Conservation (phyloP, 352 stramenopile species). For the Phytophthora pinifolia region DNA sequence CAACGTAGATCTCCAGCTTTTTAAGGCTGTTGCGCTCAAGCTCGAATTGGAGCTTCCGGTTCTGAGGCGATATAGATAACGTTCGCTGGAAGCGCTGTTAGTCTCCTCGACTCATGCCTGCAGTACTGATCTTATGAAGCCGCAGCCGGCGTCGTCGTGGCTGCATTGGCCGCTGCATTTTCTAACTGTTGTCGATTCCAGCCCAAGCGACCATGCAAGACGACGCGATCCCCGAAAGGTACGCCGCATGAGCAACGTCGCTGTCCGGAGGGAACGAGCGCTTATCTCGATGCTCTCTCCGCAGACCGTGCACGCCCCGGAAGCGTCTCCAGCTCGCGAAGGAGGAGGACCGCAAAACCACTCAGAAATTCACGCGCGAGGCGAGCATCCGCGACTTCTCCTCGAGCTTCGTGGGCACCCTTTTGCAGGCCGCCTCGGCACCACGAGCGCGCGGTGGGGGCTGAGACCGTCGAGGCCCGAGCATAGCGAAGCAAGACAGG, state of each 20-base stretch:
- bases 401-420: slow-evolving; percentile 40
- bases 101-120: neutral
- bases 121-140: slow-evolving; percentile 9
- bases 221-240: slow-evolving; percentile 22
- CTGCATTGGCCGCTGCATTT: slow-evolving; percentile 5
- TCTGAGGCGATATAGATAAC: slow-evolving; percentile 27
- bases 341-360: slow-evolving; percentile 52
- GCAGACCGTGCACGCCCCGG: slow-evolving; percentile 60
- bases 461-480: slow-evolving; percentile 5
- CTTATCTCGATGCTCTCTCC: neutral
- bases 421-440: slow-evolving; percentile 37
- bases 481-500: slow-evolving; percentile 3
- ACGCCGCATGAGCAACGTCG: neutral
- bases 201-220: slow-evolving; percentile 17
- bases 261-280: neutral
- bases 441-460: slow-evolving; percentile 1
- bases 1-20: too few species aligned
- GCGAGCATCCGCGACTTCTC: slow-evolving; percentile 48
- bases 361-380: slow-evolving; percentile 22
- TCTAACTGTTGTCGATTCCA: slow-evolving; percentile 15
- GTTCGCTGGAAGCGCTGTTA: slow-evolving; percentile 2
- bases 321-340: slow-evolving; percentile 63
- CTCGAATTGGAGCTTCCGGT: slow-evolving; percentile 12
- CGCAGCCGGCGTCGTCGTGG: neutral
- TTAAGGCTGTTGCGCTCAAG: too few species aligned